Base-by-base conservation (phyloP, 225 moss, liverwort and hornwort genomes). In the Marchantia polymorpha region DNA sequence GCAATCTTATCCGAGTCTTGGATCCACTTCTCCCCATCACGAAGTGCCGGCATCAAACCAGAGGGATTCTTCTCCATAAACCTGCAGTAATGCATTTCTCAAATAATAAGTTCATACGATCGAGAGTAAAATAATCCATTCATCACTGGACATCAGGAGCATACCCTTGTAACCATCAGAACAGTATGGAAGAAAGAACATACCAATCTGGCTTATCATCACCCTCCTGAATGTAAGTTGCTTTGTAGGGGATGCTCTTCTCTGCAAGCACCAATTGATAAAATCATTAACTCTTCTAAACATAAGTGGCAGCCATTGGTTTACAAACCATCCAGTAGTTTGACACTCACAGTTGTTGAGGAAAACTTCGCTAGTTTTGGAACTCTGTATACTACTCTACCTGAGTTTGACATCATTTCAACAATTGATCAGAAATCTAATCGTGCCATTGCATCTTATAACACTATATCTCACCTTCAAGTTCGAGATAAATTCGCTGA, bases 221-320 rank as follows among this genome's bases (percentile, higher is more conserved):
- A 15, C 96, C 96, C 80, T 96, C 96, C n/a, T 96, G 89, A 50
- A 96, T 96, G 74, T 89, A 96, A 11, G 96, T 96, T 7, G 96
- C 90, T 72, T 50, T 88, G 63, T 94, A 96, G 0, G 94, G 91
- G 15, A 96, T 55, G 0, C 85, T 91, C 81, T 96, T 96, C 88
- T 96, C 82, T 82, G 23, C 76, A 66, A 31, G 12, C 13, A 30
- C 26, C 73, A 74, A 6, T 27, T 3, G 0, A 77, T 14, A 23
- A 29, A 60, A 47, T 23, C 6, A 48, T 39, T 39, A 39, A 2
- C 39, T 39, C 39, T 39, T 39, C n/a, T n/a, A n/a, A n/a, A n/a
- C n/a, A 39, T 39, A 5, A 39, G 3, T 39, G 39, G 39, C 39
- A 39, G 5, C 39, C 39, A 39, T 5, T 39, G 39, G 39, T 39